phyloP scores from a whole-genome alignment of 2,329 filamentous ascomycete genomes.

The Colletotrichum sp. region DNA sequence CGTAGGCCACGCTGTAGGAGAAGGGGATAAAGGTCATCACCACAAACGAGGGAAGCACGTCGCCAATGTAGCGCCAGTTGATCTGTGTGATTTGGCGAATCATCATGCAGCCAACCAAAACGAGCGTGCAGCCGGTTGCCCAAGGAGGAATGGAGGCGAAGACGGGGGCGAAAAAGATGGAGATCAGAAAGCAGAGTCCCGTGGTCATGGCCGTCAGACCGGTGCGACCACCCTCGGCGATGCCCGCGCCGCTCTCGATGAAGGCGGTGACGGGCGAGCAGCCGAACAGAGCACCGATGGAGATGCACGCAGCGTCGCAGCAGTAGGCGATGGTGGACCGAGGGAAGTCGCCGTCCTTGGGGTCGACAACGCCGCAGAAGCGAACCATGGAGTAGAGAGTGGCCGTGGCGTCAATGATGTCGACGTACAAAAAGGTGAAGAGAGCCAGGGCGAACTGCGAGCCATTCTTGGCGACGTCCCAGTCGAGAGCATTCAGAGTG shows the following conservation, averaged over 20 bases:
- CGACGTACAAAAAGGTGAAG: slow-evolving; percentile 80
- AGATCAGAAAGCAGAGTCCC: slow-evolving; percentile 72
- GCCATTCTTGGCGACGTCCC: slow-evolving; percentile 61
- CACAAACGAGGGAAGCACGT: slow-evolving; percentile 77
- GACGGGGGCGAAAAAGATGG: slow-evolving; percentile 78
- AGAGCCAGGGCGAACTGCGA: slow-evolving; percentile 73
- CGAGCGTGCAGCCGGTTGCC: slow-evolving; percentile 76
- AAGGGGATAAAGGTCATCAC: slow-evolving; percentile 79
- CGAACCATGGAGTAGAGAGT: slow-evolving; percentile 84
- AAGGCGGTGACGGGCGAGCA: slow-evolving; percentile 76
- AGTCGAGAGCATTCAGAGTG: slow-evolving; percentile 69
- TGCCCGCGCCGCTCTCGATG: slow-evolving; percentile 78
- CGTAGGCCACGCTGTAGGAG: slow-evolving; percentile 80
- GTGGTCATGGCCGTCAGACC: slow-evolving; percentile 74
- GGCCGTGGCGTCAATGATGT: slow-evolving; percentile 79
- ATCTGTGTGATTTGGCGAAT: slow-evolving; percentile 75
- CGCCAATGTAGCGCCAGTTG: slow-evolving; percentile 79
- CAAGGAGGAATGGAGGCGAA: slow-evolving; percentile 80
- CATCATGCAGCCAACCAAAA: slow-evolving; percentile 80
- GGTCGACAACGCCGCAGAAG: slow-evolving; percentile 70
- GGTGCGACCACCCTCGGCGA: slow-evolving; percentile 76
- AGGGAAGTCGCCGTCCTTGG: slow-evolving; percentile 80
- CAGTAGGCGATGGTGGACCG: slow-evolving; percentile 82
- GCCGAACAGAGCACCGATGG: slow-evolving; percentile 72
- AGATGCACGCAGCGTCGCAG: slow-evolving; percentile 73